Conservation (phyloP, 345 rosid genomes). For the Bruguiera sexangula region DNA sequence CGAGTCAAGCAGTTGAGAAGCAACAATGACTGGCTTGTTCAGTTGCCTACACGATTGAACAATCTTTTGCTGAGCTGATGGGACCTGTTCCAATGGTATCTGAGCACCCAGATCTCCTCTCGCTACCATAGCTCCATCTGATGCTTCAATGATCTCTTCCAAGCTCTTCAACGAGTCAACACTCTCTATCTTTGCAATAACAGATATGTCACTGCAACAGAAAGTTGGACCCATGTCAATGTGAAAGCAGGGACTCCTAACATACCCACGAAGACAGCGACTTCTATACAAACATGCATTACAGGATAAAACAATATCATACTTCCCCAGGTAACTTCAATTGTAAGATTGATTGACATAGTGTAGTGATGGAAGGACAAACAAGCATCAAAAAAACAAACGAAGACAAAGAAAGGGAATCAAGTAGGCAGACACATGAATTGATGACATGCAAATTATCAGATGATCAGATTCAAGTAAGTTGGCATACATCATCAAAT, state of each 20-base stretch:
- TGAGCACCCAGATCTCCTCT: conserved; percentile 99
- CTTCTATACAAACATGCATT: too few relatives aligned
- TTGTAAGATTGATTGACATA: background rate
- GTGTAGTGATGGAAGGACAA: background rate
- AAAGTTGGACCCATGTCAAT: conserved; percentile 15
- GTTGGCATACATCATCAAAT: too few relatives aligned
- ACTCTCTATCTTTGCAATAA: conserved; percentile 96
- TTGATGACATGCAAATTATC: too few relatives aligned
- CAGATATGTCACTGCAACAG: conserved; percentile 67
- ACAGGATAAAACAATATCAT: too few relatives aligned
- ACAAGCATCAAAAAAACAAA: background rate
- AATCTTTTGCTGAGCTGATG: conserved; percentile 83
- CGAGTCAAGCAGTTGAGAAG: conserved; percentile 94
- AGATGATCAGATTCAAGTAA: too few relatives aligned
- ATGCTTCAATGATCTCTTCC: conserved; percentile 82
- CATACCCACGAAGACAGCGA: background rate
- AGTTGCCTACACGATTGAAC: conserved; percentile 85
- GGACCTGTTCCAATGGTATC: conserved; percentile 98
- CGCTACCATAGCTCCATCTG: conserved; percentile 99
- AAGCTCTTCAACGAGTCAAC: conserved; percentile 82
- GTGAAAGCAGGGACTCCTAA: background rate
- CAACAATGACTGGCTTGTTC: conserved; percentile 93
- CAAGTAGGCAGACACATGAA: too few relatives aligned
- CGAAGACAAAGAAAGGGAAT: background rate
- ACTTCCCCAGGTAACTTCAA: background rate